Evolutionary conservation across 805 yeast species (phyloP).

Genomic region (Maudiozyma pseudohumilis): DNA sequence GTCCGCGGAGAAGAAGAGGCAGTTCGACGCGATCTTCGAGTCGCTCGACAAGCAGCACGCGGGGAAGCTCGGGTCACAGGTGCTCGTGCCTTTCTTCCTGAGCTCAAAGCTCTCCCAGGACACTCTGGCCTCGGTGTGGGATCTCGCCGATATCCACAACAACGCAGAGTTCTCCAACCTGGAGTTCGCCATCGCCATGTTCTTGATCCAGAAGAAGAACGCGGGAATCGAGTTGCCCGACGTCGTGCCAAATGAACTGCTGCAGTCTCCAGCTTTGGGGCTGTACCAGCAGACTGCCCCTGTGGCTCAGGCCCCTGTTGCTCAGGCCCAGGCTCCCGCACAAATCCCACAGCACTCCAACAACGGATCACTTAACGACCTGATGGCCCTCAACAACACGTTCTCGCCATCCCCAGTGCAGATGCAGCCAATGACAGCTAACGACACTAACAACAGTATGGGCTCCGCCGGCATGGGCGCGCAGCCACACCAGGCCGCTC

Average conservation of each 20-base stretch:
- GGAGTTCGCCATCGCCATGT: conserved; percentile 92
- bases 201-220: conserved; percentile 73
- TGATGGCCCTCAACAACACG: conserved; percentile 49
- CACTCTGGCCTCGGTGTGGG: conserved; percentile 86
- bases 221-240: conserved; percentile 73
- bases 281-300: conserved; percentile 9
- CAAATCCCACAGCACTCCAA: conserved; percentile 20
- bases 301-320: conserved; percentile 3
- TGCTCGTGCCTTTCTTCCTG: conserved; percentile 81
- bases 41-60: conserved; percentile 55
- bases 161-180: conserved; percentile 68
- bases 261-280: conserved; percentile 30
- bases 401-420: conserved; percentile 34
- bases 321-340: conserved; percentile 2
- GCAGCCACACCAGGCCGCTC: background rate
- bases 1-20: conserved; percentile 57
- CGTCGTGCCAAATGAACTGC: conserved; percentile 58
- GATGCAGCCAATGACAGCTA: conserved; percentile 5
- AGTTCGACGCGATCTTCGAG: conserved; percentile 71
- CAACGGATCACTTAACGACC: conserved; percentile 53
- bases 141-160: conserved; percentile 80
- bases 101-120: conserved; percentile 82
- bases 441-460: conserved; percentile 8
- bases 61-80: conserved; percentile 63
- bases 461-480: background rate